Base-by-base conservation (phyloP, 2,329 filamentous ascomycete species). In the Plenodomus lindquistii region DNA sequence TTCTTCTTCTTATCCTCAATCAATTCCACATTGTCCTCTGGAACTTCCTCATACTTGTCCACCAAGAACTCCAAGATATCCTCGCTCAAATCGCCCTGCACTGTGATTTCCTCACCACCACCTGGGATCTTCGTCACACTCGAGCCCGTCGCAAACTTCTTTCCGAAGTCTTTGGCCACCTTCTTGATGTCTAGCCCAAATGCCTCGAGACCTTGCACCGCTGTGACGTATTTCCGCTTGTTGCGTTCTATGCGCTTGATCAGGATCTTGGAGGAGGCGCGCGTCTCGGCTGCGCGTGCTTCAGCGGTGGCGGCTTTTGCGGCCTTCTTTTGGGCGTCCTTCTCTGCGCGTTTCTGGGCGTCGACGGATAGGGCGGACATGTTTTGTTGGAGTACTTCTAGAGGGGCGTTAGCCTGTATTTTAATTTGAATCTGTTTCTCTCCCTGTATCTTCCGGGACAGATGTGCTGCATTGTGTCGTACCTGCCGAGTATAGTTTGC, bases 201-300 rank as follows among this genome's bases (percentile, higher is more conserved):
- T 0, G 87, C 85, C 73, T 99, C 94, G 17, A 99, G 80, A 0
- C 94, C 94, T 6, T 85, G 85, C n/a, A 99, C 86, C 15, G 92
- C 87, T 0, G 94, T 99, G 45, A 99, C 92, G 71, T 86, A 95
- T 78, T 99, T 99, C 68, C 94, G 85, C 82, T 99, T 99, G 76
- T 96, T 97, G 55, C 94, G 86, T 80, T 97, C 94, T 63, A 99
- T 94, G 20, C 94, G 89, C 82, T 97, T 97, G 77, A 99, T 96
- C 48, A 85, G 86, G 44, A 99, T 79, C 67, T 91, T 88, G 57
- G 88, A 89, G 52, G 88, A 85, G 31, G 91, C 90, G 61, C 93
- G 88, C 68, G 88, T 86, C 70, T 92, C 90, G 19, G 86, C 86
- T 56, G 92, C 86, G 70, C 91, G 91, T 55, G 87, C 84, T 75